phyloP scores from a whole-genome alignment of 495 filamentous ascomycete species.

The Aspergillus nidulans region DNA sequence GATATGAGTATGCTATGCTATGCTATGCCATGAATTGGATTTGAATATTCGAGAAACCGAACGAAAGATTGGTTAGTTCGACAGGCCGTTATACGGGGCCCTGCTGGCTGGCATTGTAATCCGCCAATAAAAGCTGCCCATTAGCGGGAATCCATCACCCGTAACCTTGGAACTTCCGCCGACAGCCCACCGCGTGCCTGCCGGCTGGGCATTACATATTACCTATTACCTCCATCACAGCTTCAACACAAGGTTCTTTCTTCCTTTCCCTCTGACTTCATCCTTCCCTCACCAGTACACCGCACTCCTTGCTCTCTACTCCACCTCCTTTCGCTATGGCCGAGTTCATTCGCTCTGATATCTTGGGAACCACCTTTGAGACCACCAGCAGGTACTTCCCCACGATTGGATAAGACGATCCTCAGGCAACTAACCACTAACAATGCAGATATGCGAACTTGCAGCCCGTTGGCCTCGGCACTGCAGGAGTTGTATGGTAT shows the following conservation, averaged over 20 bases:
- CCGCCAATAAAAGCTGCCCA: slow-evolving; percentile 17
- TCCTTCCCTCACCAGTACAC: not conserved
- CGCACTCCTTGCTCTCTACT: not conserved
- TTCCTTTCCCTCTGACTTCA: not conserved
- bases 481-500: slow-evolving; percentile 96
- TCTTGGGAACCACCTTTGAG: slow-evolving; percentile 98
- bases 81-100: not conserved
- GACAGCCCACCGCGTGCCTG: not conserved
- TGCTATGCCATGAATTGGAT: too few relatives aligned
- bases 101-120: slow-evolving; percentile 17
- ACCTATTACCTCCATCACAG: not conserved
- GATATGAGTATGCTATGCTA: too few relatives aligned
- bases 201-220: not conserved
- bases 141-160: too few relatives aligned
- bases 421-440: slow-evolving; percentile 16
- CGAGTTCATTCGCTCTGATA: slow-evolving; percentile 97
- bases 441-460: slow-evolving; percentile 81
- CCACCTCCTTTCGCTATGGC: not conserved
- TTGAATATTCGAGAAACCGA: not conserved
- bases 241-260: not conserved
- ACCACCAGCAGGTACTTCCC: slow-evolving; percentile 76
- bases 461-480: slow-evolving; percentile 97
- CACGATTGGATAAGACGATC: not conserved
- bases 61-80: too few relatives aligned
- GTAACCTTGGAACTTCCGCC: too few relatives aligned